These are phyloP conservation scores for Pachyrhizus erosus DNA, from an alignment of 306 rosid genomes.

Conservation along the genomic window DNA sequence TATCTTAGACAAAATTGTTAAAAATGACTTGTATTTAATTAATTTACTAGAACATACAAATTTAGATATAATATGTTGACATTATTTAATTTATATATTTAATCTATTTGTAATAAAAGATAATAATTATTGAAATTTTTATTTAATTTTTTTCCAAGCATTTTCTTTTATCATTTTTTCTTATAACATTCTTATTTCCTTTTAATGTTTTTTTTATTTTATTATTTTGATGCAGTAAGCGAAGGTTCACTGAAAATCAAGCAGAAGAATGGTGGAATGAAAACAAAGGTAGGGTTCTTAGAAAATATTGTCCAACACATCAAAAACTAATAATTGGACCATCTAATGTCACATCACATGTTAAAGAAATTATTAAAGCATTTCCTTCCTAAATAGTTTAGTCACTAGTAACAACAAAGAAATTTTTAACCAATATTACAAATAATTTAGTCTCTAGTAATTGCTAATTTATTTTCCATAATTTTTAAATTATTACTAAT, in stretches of 20 bases:
- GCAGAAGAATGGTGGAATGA: constrained; percentile 93
- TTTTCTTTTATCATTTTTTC: not conserved
- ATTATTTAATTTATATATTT: not conserved
- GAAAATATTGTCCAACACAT: constrained; percentile 53
- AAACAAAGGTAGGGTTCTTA: constrained; percentile 70
- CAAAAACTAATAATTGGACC: constrained; percentile 37
- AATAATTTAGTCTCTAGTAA: not conserved
- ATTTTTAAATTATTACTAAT: not conserved
- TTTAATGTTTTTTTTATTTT: not conserved
- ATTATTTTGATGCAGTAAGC: constrained; percentile 57
- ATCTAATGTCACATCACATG: constrained; percentile 36
- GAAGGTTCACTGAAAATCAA: constrained; percentile 64
- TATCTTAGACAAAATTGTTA: not conserved
- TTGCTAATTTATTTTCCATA: not conserved
- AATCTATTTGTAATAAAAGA: not conserved
- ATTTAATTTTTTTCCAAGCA: not conserved
- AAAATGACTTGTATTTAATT: not conserved
- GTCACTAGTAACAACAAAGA: not conserved
- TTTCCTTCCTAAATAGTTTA: constrained; percentile 33
- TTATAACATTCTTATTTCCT: not conserved
- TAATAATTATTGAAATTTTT: not conserved
- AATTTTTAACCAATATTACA: not conserved
- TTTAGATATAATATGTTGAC: not conserved
- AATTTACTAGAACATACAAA: not conserved
- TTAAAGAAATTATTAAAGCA: constrained; percentile 49